These are phyloP conservation scores for Gnomoniopsis sp. DNA, from an alignment of 2,329 filamentous ascomycete genomes.

Conservation along the genomic window DNA sequence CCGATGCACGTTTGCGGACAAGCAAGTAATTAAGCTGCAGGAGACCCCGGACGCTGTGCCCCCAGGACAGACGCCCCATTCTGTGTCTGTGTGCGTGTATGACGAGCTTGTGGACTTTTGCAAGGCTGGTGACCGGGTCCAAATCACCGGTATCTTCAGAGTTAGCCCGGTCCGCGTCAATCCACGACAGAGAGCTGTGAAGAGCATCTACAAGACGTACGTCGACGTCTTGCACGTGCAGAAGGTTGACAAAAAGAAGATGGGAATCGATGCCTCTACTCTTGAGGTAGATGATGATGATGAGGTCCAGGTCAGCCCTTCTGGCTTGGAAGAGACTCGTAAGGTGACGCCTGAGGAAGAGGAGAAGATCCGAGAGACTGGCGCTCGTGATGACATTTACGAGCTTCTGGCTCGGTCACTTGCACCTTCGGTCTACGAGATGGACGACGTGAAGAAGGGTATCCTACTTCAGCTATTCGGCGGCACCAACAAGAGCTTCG, in stretches of 20 bases:
- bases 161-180: slow-evolving; percentile 93
- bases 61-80: slow-evolving; percentile 94
- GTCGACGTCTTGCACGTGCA: slow-evolving; percentile 94
- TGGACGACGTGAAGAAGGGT: slow-evolving; percentile 98
- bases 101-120: slow-evolving; percentile 97
- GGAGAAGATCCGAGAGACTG: slow-evolving; percentile 79
- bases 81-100: slow-evolving; percentile 92
- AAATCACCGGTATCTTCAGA: slow-evolving; percentile 95
- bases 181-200: slow-evolving; percentile 85
- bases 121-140: slow-evolving; percentile 93
- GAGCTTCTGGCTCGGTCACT: slow-evolving; percentile 87
- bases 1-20: slow-evolving; percentile 89
- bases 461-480: slow-evolving; percentile 95
- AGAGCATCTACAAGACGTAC: slow-evolving; percentile 97
- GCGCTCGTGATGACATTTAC: slow-evolving; percentile 81
- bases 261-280: slow-evolving; percentile 87
- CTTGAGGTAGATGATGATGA: slow-evolving; percentile 80
- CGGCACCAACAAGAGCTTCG: slow-evolving; percentile 95
- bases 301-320: slow-evolving; percentile 51
- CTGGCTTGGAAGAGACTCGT: slow-evolving; percentile 77
- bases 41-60: slow-evolving; percentile 95
- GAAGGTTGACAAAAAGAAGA: slow-evolving; percentile 91
- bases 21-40: slow-evolving; percentile 97
- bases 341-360: slow-evolving; percentile 85
- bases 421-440: slow-evolving; percentile 93